Conservation (phyloP, 768 basidiomycete genomes). For the Calocybe indica region DNA sequence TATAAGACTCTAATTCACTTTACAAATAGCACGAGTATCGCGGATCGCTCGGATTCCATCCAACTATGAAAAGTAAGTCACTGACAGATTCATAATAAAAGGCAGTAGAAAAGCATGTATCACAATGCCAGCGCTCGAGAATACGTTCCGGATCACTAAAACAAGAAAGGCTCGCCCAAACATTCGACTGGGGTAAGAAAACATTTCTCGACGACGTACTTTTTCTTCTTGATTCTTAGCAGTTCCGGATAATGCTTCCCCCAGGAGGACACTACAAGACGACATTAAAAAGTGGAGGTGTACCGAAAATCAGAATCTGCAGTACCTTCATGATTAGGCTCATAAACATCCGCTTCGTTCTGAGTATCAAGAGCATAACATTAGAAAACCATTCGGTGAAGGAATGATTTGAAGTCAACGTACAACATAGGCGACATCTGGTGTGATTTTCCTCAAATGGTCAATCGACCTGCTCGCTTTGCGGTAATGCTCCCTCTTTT, state of each 20-base stretch:
- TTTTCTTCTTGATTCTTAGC: conserved; percentile 37
- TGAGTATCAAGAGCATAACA: conserved; percentile 7
- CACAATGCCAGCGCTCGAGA: conserved; percentile 47
- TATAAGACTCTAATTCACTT: background rate
- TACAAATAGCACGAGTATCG: conserved; percentile 29
- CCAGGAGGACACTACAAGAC: conserved; percentile 33
- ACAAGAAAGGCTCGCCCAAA: background rate
- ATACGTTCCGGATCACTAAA: conserved; percentile 40
- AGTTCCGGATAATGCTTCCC: conserved; percentile 35
- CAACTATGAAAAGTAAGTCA: conserved; percentile 18
- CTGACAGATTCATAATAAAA: background rate
- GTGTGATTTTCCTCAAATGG: conserved; percentile 34
- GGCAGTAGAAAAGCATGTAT: conserved; percentile 16
- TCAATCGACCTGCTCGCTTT: conserved; percentile 31
- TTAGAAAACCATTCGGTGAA: background rate
- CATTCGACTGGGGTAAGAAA: background rate
- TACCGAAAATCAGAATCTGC: background rate
- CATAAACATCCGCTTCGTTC: conserved; percentile 46
- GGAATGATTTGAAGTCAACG: conserved; percentile 8
- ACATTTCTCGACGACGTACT: conserved; percentile 36
- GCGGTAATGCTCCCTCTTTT: conserved; percentile 27
- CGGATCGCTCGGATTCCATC: conserved; percentile 25
- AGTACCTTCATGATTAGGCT: conserved; percentile 37
- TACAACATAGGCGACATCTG: conserved; percentile 40
- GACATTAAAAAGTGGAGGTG: background rate